Evolutionary conservation across 352 stramenopile species (phyloP), one percentile per base, ranked within the genome.

Genomic region (Phytophthora syringae): DNA sequence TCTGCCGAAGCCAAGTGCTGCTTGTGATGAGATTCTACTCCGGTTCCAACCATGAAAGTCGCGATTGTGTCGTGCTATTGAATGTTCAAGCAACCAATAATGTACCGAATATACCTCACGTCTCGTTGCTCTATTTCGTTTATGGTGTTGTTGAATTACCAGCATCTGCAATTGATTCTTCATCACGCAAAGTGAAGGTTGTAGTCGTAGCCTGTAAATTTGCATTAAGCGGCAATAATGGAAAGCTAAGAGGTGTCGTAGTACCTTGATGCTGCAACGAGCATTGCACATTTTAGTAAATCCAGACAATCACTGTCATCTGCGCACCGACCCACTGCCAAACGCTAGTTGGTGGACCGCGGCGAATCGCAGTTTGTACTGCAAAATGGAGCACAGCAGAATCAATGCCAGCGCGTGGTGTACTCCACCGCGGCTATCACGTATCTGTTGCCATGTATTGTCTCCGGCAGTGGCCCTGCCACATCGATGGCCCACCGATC

Each of bases 331-430:
- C 44, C 52, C 53, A 67, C 24, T 80, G 67, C 0, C 77, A 25
- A 86, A 80, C 18, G 64, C 69, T 3, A 86, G 45, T 12, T 81
- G 71, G 11, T 67, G 47, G 3, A 81, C 40, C 7, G 44, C 52
- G 1, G 65, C 60, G 13, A 73, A 48, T 1, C 40, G 58, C 24
- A 73, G 49, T 16, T 50, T 47, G 7, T 43, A 40, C 24, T 52
- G 45, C 5, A 64, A 42, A 5, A 63, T n/a, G n/a, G n/a, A n/a
- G n/a, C n/a, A n/a, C n/a, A n/a, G n/a, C n/a, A n/a, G n/a, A n/a
- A n/a, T n/a, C n/a, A n/a, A n/a, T n/a, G n/a, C n/a, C n/a, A n/a
- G 7, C 32, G 16, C 4, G 30, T 58, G 7, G 39, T 34, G 21
- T 58, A 58, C 1, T 58, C 50, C 4, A 56, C 30, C 7, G 36